These are phyloP conservation scores for Fraxinus floribunda DNA, from an alignment of 305 asterid genomes.

Conservation along the genomic window DNA sequence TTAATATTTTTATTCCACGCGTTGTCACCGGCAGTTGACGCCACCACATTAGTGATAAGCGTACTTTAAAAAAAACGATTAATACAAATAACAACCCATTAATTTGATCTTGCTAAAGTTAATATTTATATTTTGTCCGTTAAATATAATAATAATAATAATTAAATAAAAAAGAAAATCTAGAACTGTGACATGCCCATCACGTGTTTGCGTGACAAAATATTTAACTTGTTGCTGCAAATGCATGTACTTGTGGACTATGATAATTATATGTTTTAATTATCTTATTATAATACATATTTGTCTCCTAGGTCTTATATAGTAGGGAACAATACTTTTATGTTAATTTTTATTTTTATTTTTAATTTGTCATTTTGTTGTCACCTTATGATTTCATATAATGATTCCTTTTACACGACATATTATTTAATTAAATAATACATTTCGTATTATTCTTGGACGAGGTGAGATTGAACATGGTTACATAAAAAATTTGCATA, in stretches of 20 bases:
- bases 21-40: background rate
- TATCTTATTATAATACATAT: conserved; percentile 21
- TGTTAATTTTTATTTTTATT: background rate
- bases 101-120: background rate
- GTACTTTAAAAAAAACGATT: background rate
- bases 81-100: background rate
- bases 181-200: background rate
- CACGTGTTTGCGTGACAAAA: background rate
- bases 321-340: conserved; percentile 26
- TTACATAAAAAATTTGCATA: no score
- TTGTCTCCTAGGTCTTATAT: conserved; percentile 31
- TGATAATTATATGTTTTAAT: background rate
- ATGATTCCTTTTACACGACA: background rate
- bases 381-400: conserved; percentile 25
- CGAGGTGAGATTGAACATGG: background rate
- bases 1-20: background rate
- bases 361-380: conserved; percentile 19
- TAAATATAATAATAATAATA: no score
- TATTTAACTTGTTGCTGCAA: background rate
- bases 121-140: background rate
- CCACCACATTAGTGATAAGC: background rate
- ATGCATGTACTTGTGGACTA: background rate
- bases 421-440: no score
- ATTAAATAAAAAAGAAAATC: background rate
- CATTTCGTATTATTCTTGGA: background rate